Percentiles rank a stretch among this genome's conserved stretches.
Evolutionary conservation across 371 early-diverging fungal species (phyloP).

Genomic region (Apophysomyces sp.): DNA sequence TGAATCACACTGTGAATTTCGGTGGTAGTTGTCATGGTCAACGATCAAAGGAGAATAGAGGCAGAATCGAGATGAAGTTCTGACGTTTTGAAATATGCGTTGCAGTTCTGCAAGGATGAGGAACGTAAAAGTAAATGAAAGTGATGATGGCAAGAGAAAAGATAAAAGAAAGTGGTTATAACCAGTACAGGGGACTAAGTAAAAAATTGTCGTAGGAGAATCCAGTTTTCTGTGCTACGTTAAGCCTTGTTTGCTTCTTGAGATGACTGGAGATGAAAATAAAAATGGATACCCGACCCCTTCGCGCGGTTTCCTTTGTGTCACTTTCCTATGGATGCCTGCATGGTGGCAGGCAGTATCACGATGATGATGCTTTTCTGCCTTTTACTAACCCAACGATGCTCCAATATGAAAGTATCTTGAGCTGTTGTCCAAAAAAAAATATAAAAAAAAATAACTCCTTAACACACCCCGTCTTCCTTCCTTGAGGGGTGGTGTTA

Average conservation of each 20-base stretch:
- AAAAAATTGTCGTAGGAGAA: slow-evolving; percentile 9
- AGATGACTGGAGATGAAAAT: slow-evolving; percentile 3
- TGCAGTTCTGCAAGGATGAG: not conserved
- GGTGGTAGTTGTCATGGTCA: slow-evolving; percentile 11
- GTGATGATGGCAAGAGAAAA: not conserved
- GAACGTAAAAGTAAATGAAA: slow-evolving; percentile 7
- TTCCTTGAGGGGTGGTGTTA: not conserved
- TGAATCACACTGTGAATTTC: slow-evolving; percentile 25
- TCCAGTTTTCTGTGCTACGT: not conserved
- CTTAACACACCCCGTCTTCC: not conserved
- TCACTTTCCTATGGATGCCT: not conserved
- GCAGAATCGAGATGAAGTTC: slow-evolving; percentile 1
- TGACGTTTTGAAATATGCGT: slow-evolving; percentile 4
- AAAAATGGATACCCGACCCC: not conserved
- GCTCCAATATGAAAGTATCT: no score
- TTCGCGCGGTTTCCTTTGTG: not conserved
- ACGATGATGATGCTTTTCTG: not conserved
- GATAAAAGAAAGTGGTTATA: slow-evolving; percentile 7
- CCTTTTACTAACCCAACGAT: not conserved
- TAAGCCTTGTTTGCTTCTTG: not conserved
- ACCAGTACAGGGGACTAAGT: not conserved
- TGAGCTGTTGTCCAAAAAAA: no score
- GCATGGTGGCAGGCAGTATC: not conserved
- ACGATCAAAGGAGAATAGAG: not conserved
- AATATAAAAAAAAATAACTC: no score